Conservation (phyloP, 176 grass and related monocot genomes). For the Echinochloa phyllopogon region DNA sequence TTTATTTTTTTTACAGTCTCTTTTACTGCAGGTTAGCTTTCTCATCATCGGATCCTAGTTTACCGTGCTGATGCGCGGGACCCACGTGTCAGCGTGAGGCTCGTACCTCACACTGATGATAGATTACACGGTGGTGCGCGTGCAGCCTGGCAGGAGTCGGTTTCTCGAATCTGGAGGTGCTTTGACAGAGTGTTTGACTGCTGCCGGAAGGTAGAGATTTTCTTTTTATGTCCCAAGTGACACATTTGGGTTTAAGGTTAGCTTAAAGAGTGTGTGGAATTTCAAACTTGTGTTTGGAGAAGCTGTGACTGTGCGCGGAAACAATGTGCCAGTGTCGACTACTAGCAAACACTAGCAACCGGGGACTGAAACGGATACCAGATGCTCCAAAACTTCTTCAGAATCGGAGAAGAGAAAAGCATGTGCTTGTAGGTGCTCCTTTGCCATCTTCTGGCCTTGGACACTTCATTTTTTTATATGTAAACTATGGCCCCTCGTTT, state of each 20-base stretch:
- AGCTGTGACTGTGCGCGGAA: neutral
- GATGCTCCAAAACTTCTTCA: constrained; percentile 28
- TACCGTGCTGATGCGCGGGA: constrained; percentile 2
- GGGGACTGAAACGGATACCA: neutral
- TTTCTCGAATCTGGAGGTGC: constrained; percentile 21
- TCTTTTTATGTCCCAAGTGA: neutral
- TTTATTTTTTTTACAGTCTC: too few relatives aligned
- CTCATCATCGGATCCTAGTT: neutral
- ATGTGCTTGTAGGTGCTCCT: neutral
- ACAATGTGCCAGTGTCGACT: neutral
- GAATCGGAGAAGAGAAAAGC: neutral
- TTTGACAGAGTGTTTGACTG: neutral
- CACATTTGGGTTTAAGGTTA: neutral
- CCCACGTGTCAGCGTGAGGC: neutral
- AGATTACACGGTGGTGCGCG: neutral
- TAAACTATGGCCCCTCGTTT: neutral
- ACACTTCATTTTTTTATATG: neutral
- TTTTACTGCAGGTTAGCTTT: neutral
- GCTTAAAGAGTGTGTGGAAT: neutral
- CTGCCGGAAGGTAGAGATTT: neutral
- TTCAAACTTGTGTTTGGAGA: neutral
- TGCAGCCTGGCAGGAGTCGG: neutral
- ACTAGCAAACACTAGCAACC: constrained; percentile 3
- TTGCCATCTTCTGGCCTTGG: neutral
- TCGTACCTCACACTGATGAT: neutral